A percentile compares a stretch with the other conserved stretches of the same genome.
Evolutionary conservation across 257 asterid genomes (phyloP).

Genomic region (Solanum microdontum): DNA sequence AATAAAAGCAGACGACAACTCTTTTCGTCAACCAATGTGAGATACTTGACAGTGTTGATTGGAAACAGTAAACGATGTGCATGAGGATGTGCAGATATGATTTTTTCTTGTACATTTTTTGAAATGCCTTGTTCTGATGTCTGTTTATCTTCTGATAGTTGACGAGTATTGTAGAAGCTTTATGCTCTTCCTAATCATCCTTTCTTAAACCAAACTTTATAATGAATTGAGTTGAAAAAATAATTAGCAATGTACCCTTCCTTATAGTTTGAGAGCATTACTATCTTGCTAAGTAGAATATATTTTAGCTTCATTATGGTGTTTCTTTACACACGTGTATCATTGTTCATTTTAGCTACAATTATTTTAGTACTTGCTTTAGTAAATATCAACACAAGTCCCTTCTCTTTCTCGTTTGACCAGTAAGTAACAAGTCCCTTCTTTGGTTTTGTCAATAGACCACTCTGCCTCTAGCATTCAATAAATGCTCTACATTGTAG

Average conservation of each 20-base stretch:
- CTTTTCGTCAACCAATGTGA: not conserved
- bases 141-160: not conserved
- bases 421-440: not conserved
- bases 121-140: not conserved
- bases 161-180: not conserved
- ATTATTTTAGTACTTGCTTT: not conserved
- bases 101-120: not conserved
- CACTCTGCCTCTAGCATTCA: not conserved
- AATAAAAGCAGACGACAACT: not conserved
- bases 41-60: not conserved
- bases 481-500: not conserved
- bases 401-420: not conserved
- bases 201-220: not conserved
- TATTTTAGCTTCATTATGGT: not conserved
- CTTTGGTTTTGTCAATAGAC: not conserved
- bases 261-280: not conserved
- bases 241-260: not conserved
- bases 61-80: not conserved
- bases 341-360: not conserved
- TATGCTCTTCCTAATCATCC: not conserved
- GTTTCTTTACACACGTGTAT: not conserved
- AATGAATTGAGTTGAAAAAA: not conserved
- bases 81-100: not conserved
- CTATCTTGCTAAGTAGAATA: not conserved
- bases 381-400: not conserved